A percentile compares a stretch with the other conserved stretches of the same genome.
Evolutionary conservation across 2,329 filamentous ascomycete species (phyloP).

Genomic region (Sphaerulina musiva): DNA sequence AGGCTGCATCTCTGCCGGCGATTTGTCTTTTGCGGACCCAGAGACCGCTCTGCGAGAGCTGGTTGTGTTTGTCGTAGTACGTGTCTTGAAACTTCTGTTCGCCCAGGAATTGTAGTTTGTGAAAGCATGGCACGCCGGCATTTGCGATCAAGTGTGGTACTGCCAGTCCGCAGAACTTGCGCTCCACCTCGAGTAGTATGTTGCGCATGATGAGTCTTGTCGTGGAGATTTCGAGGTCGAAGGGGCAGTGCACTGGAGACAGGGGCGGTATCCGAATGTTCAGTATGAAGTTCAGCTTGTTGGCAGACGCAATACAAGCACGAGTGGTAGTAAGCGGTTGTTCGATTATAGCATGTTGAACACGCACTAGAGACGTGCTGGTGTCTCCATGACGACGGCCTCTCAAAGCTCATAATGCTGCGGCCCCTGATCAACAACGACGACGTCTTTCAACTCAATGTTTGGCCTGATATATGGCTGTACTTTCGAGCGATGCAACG

Average conservation of each 20-base stretch:
- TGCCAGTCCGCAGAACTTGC: neutral
- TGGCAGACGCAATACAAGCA: no score
- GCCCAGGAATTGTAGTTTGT: neutral
- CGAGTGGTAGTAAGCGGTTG: no score
- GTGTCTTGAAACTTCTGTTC: neutral
- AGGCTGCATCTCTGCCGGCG: neutral
- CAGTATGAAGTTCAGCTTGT: no score
- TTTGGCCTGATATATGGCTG: constrained; percentile 46
- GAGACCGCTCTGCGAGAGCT: neutral
- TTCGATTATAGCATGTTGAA: no score
- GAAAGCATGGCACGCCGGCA: neutral
- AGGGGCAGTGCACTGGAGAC: no score
- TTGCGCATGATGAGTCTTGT: neutral
- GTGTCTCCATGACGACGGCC: no score
- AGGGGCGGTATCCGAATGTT: no score
- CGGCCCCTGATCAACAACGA: constrained; percentile 26
- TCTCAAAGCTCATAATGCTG: neutral
- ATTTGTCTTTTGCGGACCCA: neutral
- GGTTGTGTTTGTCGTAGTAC: neutral
- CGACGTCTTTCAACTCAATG: constrained; percentile 44
- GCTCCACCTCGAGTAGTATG: neutral
- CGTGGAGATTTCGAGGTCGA: no score
- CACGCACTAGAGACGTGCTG: no score
- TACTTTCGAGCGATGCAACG: constrained; percentile 42
- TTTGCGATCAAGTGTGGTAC: neutral